Conservation (phyloP, 2,329 filamentous ascomycete genomes). For the Aspergillus floridensis region DNA sequence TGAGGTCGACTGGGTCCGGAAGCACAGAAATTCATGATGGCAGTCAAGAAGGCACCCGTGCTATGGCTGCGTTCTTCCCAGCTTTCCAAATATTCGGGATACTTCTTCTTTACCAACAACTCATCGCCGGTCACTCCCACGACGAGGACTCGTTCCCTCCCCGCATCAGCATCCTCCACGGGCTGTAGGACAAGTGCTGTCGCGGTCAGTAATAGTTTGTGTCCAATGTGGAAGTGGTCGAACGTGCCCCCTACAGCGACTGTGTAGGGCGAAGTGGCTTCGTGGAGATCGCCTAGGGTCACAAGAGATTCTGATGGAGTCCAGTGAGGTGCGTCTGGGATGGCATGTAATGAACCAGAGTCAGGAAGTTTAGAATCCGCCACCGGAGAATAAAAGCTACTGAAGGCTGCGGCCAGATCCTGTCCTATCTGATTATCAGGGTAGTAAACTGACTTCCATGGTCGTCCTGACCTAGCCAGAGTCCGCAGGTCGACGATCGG, state of each 20-base stretch:
- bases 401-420: conserved; percentile 33
- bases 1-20: conserved; percentile 37
- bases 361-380: conserved; percentile 14
- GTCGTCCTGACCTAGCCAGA: conserved; percentile 42
- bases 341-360: conserved; percentile 19
- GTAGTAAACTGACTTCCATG: conserved; percentile 34
- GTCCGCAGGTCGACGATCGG: conserved; percentile 51
- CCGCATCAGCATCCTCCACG: conserved; percentile 31
- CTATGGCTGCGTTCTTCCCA: conserved; percentile 72
- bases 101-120: conserved; percentile 85
- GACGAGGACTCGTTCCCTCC: conserved; percentile 59
- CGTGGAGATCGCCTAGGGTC: conserved; percentile 18
- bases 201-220: conserved; percentile 94
- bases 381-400: conserved; percentile 25
- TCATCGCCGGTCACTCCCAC: conserved; percentile 88
- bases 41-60: conserved; percentile 68
- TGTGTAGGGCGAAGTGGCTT: conserved; percentile 48
- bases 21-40: conserved; percentile 59
- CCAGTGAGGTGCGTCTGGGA: conserved; percentile 25
- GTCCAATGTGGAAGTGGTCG: conserved; percentile 90
- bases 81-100: conserved; percentile 72
- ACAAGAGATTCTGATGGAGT: conserved; percentile 22
- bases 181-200: conserved; percentile 68
- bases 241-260: conserved; percentile 92
- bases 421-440: conserved; percentile 28